These are phyloP conservation scores for Paraconiothyrium brasiliense DNA, from an alignment of 2,329 filamentous ascomycete species.

Conservation along the genomic window DNA sequence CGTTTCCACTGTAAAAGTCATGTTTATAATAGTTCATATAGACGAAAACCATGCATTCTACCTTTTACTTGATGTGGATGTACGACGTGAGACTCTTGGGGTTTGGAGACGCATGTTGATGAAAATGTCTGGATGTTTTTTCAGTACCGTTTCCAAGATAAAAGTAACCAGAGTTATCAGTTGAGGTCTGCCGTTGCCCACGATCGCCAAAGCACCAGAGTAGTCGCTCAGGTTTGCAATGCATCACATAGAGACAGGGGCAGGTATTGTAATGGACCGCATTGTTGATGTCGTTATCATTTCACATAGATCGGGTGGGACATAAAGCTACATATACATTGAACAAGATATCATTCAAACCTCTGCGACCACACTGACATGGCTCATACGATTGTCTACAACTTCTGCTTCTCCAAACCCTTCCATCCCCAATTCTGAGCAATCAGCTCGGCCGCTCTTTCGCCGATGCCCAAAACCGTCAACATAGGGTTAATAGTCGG, in stretches of 20 bases:
- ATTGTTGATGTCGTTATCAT: slow-evolving; percentile 1
- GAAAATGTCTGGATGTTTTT: too few relatives aligned
- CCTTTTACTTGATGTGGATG: neutral
- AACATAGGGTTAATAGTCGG: slow-evolving; percentile 89
- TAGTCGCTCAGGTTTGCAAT: neutral
- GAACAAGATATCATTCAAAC: neutral
- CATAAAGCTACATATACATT: slow-evolving; percentile 13
- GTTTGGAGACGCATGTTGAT: too few relatives aligned
- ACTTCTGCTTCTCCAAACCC: slow-evolving; percentile 62
- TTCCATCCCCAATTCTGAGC: slow-evolving; percentile 76
- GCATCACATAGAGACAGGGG: neutral
- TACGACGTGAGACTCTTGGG: neutral
- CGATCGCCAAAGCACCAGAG: too few relatives aligned
- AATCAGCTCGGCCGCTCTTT: slow-evolving; percentile 85
- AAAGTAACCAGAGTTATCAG: too few relatives aligned
- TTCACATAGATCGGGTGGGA: slow-evolving; percentile 3
- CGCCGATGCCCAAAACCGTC: slow-evolving; percentile 83
- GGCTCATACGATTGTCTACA: slow-evolving; percentile 49
- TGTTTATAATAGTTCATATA: slow-evolving; percentile 42
- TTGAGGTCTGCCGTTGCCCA: too few relatives aligned
- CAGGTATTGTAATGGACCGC: neutral
- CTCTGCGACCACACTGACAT: neutral
- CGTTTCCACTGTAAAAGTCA: slow-evolving; percentile 36
- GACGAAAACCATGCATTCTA: slow-evolving; percentile 5
- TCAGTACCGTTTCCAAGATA: too few relatives aligned